A percentile compares a stretch with the other conserved stretches of the same genome.
These are phyloP conservation scores for Mallotus nudiflorus DNA, from an alignment of 345 rosid genomes.

Conservation along the genomic window DNA sequence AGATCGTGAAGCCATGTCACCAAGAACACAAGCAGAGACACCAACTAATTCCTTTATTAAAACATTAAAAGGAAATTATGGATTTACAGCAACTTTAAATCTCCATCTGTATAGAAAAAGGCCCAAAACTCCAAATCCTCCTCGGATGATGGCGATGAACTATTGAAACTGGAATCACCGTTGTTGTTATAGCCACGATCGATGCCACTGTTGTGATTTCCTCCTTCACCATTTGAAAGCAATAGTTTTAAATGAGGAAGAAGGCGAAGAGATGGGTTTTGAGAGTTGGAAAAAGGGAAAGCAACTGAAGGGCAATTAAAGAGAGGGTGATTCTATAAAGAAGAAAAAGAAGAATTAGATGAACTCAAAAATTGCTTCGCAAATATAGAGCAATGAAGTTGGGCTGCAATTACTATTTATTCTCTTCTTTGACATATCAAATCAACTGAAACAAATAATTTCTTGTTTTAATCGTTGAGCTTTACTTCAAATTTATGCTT, in stretches of 20 bases:
- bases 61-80: conserved; percentile 93
- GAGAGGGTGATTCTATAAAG: neutral
- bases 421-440: neutral
- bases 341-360: neutral
- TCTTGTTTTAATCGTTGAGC: too few species aligned
- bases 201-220: conserved; percentile 4
- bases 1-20: conserved; percentile 98
- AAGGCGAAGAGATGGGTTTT: conserved; percentile 13
- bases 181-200: conserved; percentile 12
- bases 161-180: conserved; percentile 16
- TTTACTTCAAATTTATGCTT: too few species aligned
- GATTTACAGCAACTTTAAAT: conserved; percentile 83
- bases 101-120: conserved; percentile 81
- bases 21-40: conserved; percentile 77
- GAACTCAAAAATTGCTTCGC: neutral
- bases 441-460: neutral
- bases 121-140: conserved; percentile 56
- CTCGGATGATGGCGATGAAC: conserved; percentile 17
- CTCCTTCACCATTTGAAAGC: conserved; percentile 16
- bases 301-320: neutral
- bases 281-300: conserved; percentile 10
- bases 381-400: conserved; percentile 14
- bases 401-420: conserved; percentile 17
- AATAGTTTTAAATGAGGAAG: neutral
- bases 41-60: conserved; percentile 96